These are phyloP conservation scores for Gonapodya prolifera DNA, from an alignment of 192 early-diverging fungal species.

Conservation along the genomic window DNA sequence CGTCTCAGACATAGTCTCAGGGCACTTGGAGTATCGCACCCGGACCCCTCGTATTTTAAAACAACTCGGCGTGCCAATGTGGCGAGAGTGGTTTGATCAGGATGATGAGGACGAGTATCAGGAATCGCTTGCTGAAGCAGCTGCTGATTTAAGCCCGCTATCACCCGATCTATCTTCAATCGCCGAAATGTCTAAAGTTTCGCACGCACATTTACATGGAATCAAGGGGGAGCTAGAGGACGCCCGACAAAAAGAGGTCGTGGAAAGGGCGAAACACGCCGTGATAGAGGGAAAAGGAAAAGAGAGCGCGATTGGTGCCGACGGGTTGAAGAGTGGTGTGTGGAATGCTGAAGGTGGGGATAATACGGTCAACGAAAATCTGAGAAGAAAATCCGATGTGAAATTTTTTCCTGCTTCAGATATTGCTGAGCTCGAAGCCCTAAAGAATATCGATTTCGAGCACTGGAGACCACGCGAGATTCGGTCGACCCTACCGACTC, in stretches of 20 bases:
- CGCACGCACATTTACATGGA: no score
- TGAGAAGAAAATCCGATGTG: no score
- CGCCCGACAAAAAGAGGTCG: not conserved
- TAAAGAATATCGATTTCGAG: not conserved
- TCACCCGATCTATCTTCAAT: no score
- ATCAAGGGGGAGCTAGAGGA: not conserved
- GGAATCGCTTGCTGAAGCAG: not conserved
- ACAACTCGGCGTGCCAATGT: constrained; percentile 63
- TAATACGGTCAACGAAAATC: no score
- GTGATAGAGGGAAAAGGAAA: not conserved
- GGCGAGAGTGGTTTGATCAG: constrained; percentile 55
- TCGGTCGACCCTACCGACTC: not conserved
- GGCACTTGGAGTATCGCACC: constrained; percentile 76
- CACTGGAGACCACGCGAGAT: not conserved
- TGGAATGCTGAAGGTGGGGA: not conserved
- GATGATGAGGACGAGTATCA: constrained; percentile 37
- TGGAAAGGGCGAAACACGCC: not conserved
- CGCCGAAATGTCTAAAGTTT: not conserved
- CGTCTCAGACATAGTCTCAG: constrained; percentile 64
- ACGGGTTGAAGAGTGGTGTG: not conserved
- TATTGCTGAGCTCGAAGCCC: not conserved
- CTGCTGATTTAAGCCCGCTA: not conserved
- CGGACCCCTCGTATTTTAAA: constrained; percentile 72
- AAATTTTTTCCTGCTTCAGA: not conserved
- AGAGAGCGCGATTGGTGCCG: not conserved